Base-by-base conservation (phyloP, 1,139 yeast species). In the Suhomyces atakaporum region DNA sequence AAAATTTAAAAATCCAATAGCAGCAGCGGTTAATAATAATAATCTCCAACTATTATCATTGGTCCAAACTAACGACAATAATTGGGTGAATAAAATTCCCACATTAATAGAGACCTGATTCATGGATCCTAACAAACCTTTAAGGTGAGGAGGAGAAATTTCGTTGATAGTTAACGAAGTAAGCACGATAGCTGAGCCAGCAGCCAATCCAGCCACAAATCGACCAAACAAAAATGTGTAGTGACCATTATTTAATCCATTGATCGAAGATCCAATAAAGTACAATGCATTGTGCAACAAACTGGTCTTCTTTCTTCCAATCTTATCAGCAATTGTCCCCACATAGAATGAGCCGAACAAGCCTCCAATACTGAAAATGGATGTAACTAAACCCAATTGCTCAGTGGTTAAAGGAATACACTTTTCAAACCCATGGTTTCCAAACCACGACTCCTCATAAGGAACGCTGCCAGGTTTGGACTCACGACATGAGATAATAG, bases 301-400 rank as follows among this genome's bases (percentile, higher is more conserved):
- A 27, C 84, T 74, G 3, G 84, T 63, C 19, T 63, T 60, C 46
- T 74, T 75, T 27, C 96, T 70, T 2, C 97, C 97, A 33, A 71
- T 61, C 21, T 52, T 52, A 46, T 85, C 86, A 9, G 95, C 84
- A n/a, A 86, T 44, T 8, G 66, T 50, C 0, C 96, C 92, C 2
- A 89, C 86, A 47, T 77, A 65, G 7, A 82, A 66, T 0, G 97
- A 87, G 1, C 96, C 89, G 6, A 84, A 38, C 15, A 90, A 67
- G 0, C 97, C 97, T 7, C 98, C 97, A 38, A 90, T 70, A 25
- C 94, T 81, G 59, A 84, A 88, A 18, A 86, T 75, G 0, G 96
- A 81, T 0, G 95, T 89, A n/a, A 83, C 81, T 18, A 84, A 61
- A 0, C 97, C 97, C 31, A 86, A 65, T 41, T 84, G 84, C 31